These are phyloP conservation scores for Lactifluus volemus DNA, from an alignment of 768 basidiomycete genomes.

Conservation along the genomic window DNA sequence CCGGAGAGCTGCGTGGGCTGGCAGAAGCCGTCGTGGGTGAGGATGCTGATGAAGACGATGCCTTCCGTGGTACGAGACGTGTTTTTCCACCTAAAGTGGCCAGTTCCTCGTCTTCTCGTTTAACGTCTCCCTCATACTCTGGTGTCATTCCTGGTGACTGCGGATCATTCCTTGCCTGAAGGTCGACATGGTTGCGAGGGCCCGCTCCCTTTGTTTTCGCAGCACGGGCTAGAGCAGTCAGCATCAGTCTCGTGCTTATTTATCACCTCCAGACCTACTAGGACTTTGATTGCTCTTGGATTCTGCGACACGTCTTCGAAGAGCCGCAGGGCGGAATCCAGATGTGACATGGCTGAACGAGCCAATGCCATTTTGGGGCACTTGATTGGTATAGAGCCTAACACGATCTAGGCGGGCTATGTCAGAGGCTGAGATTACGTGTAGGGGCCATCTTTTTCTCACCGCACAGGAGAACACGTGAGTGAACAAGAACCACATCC, in stretches of 20 bases:
- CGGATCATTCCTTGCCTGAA: constrained; percentile 25
- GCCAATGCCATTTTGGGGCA: constrained; percentile 52
- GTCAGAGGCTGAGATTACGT: neutral
- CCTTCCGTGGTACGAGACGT: constrained; percentile 46
- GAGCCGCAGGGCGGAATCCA: constrained; percentile 53
- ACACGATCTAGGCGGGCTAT: constrained; percentile 41
- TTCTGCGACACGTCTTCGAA: constrained; percentile 48
- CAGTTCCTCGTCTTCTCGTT: constrained; percentile 54
- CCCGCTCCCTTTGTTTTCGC: constrained; percentile 46
- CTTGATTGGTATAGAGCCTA: constrained; percentile 61
- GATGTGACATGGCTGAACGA: constrained; percentile 55
- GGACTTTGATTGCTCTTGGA: constrained; percentile 46
- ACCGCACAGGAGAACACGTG: constrained; percentile 69
- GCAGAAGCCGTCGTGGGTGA: constrained; percentile 24
- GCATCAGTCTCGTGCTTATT: neutral
- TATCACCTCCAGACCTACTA: constrained; percentile 35
- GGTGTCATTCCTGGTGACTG: constrained; percentile 24
- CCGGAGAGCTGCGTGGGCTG: constrained; percentile 26
- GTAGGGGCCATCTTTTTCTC: constrained; percentile 21
- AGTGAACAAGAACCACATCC: constrained; percentile 67
- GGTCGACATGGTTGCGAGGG: constrained; percentile 30
- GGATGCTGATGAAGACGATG: constrained; percentile 32
- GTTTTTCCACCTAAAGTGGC: constrained; percentile 56
- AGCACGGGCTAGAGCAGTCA: constrained; percentile 44
- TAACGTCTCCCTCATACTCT: constrained; percentile 29